Conservation (phyloP, 768 basidiomycete genomes). For the Trametes cinnabarina region DNA sequence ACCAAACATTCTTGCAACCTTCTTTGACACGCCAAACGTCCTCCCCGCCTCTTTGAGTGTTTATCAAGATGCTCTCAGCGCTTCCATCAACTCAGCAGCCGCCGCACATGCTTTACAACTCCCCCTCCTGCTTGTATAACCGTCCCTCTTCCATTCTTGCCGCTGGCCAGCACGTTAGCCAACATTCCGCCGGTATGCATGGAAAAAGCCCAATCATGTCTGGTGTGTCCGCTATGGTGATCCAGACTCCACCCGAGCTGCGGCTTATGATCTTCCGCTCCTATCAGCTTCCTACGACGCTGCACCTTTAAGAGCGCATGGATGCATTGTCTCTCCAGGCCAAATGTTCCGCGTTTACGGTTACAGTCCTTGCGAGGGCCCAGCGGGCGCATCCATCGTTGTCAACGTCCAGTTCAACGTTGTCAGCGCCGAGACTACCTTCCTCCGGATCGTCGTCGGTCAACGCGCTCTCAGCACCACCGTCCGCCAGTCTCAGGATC, state of each 20-base stretch:
- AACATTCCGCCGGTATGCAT: conserved; percentile 10
- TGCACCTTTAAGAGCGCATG: conserved; percentile 1
- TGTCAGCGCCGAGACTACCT: conserved; percentile 47
- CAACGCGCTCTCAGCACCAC: conserved; percentile 64
- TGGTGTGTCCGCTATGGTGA: conserved; percentile 3
- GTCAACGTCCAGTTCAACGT: conserved; percentile 61
- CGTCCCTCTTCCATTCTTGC: conserved; percentile 8
- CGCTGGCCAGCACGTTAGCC: conserved; percentile 1
- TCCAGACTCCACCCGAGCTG: neutral
- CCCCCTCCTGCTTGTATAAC: conserved; percentile 7
- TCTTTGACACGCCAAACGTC: neutral
- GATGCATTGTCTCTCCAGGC: conserved; percentile 37
- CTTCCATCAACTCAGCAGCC: conserved; percentile 6
- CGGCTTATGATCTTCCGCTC: conserved; percentile 1
- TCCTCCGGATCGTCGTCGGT: conserved; percentile 74
- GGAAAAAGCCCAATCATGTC: conserved; percentile 2
- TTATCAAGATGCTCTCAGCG: conserved; percentile 15
- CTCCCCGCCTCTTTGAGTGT: neutral
- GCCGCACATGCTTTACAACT: conserved; percentile 7
- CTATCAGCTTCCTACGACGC: conserved; percentile 1
- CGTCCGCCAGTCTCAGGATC: conserved; percentile 51
- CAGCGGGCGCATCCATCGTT: conserved; percentile 58
- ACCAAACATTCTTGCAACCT: conserved; percentile 4
- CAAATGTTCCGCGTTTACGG: conserved; percentile 64
- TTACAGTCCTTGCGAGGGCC: conserved; percentile 65